These are phyloP conservation scores for Alternaria ethzedia DNA, from an alignment of 2,329 filamentous ascomycete genomes.

Conservation along the genomic window DNA sequence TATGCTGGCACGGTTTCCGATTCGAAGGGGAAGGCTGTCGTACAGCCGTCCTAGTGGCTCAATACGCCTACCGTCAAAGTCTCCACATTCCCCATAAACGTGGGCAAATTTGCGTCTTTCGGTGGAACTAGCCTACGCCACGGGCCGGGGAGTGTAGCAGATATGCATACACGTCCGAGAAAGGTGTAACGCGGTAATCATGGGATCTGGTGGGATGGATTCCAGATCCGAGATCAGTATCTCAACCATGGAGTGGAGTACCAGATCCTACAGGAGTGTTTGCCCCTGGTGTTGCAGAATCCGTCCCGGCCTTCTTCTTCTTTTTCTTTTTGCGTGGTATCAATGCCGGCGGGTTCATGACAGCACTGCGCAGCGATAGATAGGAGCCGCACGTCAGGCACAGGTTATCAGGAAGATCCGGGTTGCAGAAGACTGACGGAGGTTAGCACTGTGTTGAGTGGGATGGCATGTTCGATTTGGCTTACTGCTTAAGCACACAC, in stretches of 20 bases:
- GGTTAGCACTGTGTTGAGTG: conserved; percentile 6
- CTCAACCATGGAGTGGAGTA: conserved; percentile 43
- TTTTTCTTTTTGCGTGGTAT: conserved; percentile 50
- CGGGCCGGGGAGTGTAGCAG: conserved; percentile 5
- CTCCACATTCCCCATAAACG: conserved; percentile 1
- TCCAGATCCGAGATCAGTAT: neutral
- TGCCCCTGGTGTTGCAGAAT: conserved; percentile 43
- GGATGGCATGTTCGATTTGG: conserved; percentile 8
- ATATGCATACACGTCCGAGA: conserved; percentile 10
- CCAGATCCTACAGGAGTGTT: conserved; percentile 41
- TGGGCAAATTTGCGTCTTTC: neutral
- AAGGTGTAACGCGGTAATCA: neutral
- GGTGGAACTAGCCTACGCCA: conserved; percentile 4
- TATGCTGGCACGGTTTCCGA: neutral
- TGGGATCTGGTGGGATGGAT: neutral
- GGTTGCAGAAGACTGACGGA: conserved; percentile 44
- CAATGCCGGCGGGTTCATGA: conserved; percentile 43
- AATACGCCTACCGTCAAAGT: neutral
- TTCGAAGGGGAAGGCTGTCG: neutral
- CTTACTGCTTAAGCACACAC: conserved; percentile 86
- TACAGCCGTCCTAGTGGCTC: neutral
- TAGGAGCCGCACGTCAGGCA: conserved; percentile 50
- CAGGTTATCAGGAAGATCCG: conserved; percentile 41
- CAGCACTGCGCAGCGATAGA: conserved; percentile 44
- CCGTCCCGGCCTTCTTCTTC: conserved; percentile 43